Evolutionary conservation across 441 rosid genomes (phyloP), one percentile per base, ranked within the genome.

Genomic region (Syzygium syzygioides): DNA sequence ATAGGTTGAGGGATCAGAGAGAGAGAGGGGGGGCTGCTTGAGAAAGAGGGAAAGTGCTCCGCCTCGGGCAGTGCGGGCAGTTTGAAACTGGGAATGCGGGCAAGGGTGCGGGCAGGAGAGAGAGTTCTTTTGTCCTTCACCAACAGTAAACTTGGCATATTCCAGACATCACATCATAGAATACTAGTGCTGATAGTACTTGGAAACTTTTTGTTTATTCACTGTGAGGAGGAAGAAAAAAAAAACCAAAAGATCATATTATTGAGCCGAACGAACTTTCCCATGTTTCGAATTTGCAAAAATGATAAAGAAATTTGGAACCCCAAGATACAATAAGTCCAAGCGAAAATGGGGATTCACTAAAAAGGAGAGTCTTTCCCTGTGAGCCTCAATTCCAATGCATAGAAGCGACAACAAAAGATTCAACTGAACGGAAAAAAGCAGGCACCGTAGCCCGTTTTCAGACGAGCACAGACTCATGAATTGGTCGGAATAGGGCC

Each of bases 31-130:
- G 68, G 90, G 89, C 90, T 85, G 94, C 93, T 92, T 91, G 94
- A 92, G 94, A 91, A 89, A 92, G 94, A 91, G 95, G 92, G 94
- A 93, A 93, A 93, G 95, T 85, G 94, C 86, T 91, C 90, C 87
- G 86, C 88, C 86, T 68, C 85, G 95, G 95, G 95, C 91, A 94
- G 88, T 25, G 17, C 71, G 94, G 94, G 95, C 93, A 93, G 91
- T 55, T 91, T 90, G 93, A 91, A 92, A 93, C 92, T 91, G 80
- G 50, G 89, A 71, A 76, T 6, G 28, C 30, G 93, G 94, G 92
- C 91, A 92, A 52, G 41, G 89, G 9, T 45, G 86, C 55, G 95
- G 94, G 95, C 93, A 94, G 86, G 90, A 89, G 87, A 86, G 87
- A 86, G 71, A 13, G 79, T 62, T 53, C 57, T 66, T 66, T 90